phyloP scores from a whole-genome alignment of 176 grass and related monocot genomes.

The Carex myosuroides region DNA sequence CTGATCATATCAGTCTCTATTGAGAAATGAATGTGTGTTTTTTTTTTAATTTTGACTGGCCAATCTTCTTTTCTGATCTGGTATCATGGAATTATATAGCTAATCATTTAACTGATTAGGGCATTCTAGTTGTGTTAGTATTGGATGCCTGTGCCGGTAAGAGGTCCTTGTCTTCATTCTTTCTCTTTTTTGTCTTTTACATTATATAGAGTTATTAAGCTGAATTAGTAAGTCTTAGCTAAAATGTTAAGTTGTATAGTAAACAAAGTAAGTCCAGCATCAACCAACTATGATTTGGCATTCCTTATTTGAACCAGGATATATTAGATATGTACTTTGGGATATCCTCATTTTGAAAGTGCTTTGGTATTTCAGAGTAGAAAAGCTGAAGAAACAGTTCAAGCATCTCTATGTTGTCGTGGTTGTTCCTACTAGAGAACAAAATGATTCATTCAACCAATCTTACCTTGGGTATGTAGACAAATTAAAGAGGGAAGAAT shows the following conservation, averaged over 20 bases:
- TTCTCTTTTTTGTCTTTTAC: background rate
- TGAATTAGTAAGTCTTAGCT: background rate
- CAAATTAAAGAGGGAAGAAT: background rate
- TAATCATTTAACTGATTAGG: background rate
- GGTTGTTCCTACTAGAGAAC: conserved; percentile 46
- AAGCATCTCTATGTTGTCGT: conserved; percentile 66
- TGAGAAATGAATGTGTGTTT: background rate
- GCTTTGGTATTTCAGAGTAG: conserved; percentile 40
- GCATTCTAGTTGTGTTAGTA: background rate
- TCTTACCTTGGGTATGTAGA: conserved; percentile 55
- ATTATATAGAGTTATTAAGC: background rate
- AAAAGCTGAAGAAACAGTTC: conserved; percentile 65
- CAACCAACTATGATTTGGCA: background rate
- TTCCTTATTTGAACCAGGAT: conserved; percentile 10
- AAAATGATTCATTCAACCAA: conserved; percentile 67
- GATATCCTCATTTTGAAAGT: conserved; percentile 7
- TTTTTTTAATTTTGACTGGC: background rate
- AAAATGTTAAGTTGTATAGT: background rate
- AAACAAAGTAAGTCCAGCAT: background rate
- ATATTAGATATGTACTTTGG: background rate
- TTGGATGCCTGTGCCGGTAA: background rate
- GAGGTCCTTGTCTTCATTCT: background rate
- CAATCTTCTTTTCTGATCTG: background rate
- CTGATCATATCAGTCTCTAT: background rate
- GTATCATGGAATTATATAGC: background rate